Evolutionary conservation across 306 rosid species (phyloP).

Genomic region (Rosa persica): DNA sequence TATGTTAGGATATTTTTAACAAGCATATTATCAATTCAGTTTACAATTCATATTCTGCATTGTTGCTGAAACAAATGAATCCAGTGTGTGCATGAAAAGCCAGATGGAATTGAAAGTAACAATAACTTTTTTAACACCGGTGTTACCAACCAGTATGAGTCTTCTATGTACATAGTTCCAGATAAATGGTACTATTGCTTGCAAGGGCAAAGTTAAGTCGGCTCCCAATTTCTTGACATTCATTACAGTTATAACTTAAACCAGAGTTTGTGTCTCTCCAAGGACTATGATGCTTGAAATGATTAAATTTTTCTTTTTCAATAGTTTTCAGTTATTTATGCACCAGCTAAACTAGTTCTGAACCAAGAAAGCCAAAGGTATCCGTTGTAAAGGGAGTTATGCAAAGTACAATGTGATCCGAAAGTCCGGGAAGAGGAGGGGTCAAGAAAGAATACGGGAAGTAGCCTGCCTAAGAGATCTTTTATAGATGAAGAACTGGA

Average conservation of each 20-base stretch:
- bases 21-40: neutral
- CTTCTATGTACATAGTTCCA: neutral
- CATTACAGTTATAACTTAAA: neutral
- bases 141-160: neutral
- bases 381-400: neutral
- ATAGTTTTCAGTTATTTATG: neutral
- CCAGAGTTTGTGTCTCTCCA: neutral
- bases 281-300: neutral
- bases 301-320: neutral
- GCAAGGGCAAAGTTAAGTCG: neutral
- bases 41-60: neutral
- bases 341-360: neutral
- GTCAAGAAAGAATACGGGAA: neutral
- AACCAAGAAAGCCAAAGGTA: neutral
- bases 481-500: neutral
- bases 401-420: too few species aligned
- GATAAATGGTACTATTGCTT: neutral
- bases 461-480: neutral
- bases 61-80: neutral
- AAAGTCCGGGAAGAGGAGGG: neutral
- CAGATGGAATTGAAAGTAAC: neutral
- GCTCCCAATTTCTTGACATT: neutral
- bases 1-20: neutral
- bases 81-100: neutral
- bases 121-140: neutral